Evolutionary conservation across 192 early-diverging fungal species (phyloP), one percentile per base, ranked within the genome.

Genomic region (Spizellomyces punctatus): DNA sequence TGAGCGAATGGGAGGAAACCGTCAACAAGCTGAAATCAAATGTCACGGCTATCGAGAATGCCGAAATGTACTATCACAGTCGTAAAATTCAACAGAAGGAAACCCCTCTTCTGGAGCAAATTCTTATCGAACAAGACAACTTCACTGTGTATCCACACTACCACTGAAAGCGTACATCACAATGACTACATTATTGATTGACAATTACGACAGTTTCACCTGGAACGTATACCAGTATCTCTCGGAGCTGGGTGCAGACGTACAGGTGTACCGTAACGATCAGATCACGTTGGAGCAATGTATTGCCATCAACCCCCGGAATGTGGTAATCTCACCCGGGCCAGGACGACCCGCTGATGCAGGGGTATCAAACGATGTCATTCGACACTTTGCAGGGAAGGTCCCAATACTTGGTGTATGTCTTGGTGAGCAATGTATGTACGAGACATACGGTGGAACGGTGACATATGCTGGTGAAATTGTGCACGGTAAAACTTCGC

Each of bases 191-290:
- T 67, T 98, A 60, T 85, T 97, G 72, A 95, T 99, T 62, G 97
- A 99, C 84, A 97, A 97, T 74, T 99, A 96, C 88, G 98, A 99
- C 84, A 92, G 90, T 69, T 99, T 99, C 75, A 98, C 96, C 36
- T 99, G 94, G 89, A 99, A 99, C 80, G 86, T 99, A 44, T 98
- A 97, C 82, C 96, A 98, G 83, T 96, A 91, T 63, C 85, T 99
- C 14, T 88, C 88, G 58, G 86, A 91, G 71, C 87, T 95, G 16
- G 96, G 96, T 14, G 97, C 97, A 3, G 78, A 96, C 52, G 96
- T 99, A 21, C 80, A 83, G 46, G 98, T 99, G 52, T 93, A 85
- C 76, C 88, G 98, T 44, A 98, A 99, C 78, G 96, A 98, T 78
- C 86, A 94, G 70, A 91, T 95, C 66, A 93, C 95, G 0, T 72